phyloP scores from a whole-genome alignment of 441 rosid genomes.

The Pelargonium citronellum region DNA sequence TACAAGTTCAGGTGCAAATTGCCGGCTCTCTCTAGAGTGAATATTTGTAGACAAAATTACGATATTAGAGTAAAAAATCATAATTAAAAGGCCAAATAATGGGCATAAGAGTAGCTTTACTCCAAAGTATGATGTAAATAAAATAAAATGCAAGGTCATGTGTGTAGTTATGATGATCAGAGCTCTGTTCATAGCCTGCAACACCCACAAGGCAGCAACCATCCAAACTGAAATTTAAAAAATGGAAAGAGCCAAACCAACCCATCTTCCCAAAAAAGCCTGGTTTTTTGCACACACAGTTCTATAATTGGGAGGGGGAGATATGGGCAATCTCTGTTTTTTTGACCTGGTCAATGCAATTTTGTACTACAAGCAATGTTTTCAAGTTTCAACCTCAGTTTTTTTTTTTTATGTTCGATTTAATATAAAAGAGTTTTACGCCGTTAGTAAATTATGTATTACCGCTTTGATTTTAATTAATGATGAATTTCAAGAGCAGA shows the following conservation, averaged over 20 bases:
- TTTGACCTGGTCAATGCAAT: conserved; percentile 2
- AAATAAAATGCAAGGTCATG: not conserved
- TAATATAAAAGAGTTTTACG: too few relatives aligned
- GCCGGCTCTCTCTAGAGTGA: too few relatives aligned
- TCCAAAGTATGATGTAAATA: not conserved
- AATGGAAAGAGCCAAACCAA: not conserved
- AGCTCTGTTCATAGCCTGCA: not conserved
- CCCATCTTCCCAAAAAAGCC: too few relatives aligned
- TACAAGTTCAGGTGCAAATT: too few relatives aligned
- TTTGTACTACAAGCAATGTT: not conserved
- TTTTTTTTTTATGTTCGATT: not conserved
- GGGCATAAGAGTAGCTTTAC: not conserved
- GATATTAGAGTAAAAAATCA: not conserved
- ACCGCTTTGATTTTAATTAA: too few relatives aligned
- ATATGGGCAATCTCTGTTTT: not conserved
- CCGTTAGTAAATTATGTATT: too few relatives aligned
- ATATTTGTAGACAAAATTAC: too few relatives aligned
- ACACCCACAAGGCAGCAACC: not conserved
- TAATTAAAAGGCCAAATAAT: not conserved
- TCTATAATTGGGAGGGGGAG: not conserved
- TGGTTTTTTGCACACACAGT: not conserved
- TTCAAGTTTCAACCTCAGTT: not conserved
- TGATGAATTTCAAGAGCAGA: too few relatives aligned
- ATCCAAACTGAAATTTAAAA: not conserved
- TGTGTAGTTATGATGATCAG: not conserved